These are phyloP conservation scores for Penicillium paneum DNA, from an alignment of 2,329 filamentous ascomycete genomes.

Conservation along the genomic window DNA sequence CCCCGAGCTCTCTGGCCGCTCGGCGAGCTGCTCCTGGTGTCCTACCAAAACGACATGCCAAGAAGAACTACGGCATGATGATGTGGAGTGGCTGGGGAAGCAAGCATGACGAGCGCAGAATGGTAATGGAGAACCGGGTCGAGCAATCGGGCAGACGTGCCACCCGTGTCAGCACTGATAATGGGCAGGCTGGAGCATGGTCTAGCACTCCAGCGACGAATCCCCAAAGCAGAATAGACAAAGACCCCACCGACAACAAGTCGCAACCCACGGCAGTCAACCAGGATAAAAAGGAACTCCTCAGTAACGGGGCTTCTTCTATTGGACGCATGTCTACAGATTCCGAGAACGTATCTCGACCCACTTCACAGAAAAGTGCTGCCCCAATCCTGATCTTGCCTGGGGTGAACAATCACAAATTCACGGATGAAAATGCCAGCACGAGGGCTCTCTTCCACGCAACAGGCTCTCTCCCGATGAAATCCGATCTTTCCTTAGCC, in stretches of 20 bases:
- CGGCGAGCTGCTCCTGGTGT: conserved; percentile 49
- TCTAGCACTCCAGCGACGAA: conserved; percentile 18
- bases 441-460: conserved; percentile 33
- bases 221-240: neutral
- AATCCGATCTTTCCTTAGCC: conserved; percentile 21
- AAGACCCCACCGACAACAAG: neutral
- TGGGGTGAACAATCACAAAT: conserved; percentile 26
- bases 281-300: conserved; percentile 12
- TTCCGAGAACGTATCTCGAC: conserved; percentile 13
- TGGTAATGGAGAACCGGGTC: conserved; percentile 41
- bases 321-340: conserved; percentile 1
- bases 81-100: conserved; percentile 87
- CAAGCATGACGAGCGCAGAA: conserved; percentile 76
- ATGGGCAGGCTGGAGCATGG: conserved; percentile 26
- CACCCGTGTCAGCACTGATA: conserved; percentile 27
- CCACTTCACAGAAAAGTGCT: conserved; percentile 15
- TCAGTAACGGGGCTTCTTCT: neutral
- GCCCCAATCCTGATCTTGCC: conserved; percentile 31
- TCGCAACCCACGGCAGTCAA: neutral
- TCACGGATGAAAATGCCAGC: conserved; percentile 33
- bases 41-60: conserved; percentile 24
- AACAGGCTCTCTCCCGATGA: conserved; percentile 24
- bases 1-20: conserved; percentile 77
- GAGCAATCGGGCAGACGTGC: conserved; percentile 21
- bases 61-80: conserved; percentile 70